phyloP scores from a whole-genome alignment of 345 rosid genomes.

The Salix udensis region DNA sequence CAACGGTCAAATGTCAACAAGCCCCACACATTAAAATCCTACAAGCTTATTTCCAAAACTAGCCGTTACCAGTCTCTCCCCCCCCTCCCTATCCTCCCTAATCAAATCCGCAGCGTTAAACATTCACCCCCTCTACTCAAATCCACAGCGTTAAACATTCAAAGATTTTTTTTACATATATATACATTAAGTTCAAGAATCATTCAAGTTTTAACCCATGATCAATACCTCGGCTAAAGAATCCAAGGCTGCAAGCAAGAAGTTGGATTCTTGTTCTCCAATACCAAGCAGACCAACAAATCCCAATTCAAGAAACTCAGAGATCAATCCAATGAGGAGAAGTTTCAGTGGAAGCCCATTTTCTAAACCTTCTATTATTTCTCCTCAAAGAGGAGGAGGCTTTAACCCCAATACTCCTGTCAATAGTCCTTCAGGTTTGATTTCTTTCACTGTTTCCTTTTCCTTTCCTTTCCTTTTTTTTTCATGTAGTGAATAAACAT shows the following conservation, averaged over 20 bases:
- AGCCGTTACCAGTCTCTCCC: conserved; percentile 13
- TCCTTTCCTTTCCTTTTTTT: background rate
- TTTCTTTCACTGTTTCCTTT: background rate
- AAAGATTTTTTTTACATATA: background rate
- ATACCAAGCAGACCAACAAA: conserved; percentile 27
- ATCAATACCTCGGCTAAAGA: background rate
- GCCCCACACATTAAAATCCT: background rate
- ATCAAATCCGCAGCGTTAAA: background rate
- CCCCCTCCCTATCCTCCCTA: background rate
- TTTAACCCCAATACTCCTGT: conserved; percentile 51
- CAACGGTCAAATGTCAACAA: conserved; percentile 12
- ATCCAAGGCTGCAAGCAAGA: conserved; percentile 21
- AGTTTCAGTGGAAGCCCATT: conserved; percentile 62
- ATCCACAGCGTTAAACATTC: background rate
- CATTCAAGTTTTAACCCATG: background rate
- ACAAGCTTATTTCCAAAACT: background rate
- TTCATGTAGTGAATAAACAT: background rate
- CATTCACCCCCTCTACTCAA: background rate
- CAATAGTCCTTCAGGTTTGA: conserved; percentile 59
- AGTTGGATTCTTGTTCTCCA: conserved; percentile 23
- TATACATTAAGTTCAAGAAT: background rate
- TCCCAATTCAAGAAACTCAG: conserved; percentile 54
- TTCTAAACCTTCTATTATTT: conserved; percentile 37
- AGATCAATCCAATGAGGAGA: conserved; percentile 61
- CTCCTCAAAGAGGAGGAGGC: conserved; percentile 35